Base-by-base conservation (phyloP, 345 rosid species). In the Hypericum androsaemum region DNA sequence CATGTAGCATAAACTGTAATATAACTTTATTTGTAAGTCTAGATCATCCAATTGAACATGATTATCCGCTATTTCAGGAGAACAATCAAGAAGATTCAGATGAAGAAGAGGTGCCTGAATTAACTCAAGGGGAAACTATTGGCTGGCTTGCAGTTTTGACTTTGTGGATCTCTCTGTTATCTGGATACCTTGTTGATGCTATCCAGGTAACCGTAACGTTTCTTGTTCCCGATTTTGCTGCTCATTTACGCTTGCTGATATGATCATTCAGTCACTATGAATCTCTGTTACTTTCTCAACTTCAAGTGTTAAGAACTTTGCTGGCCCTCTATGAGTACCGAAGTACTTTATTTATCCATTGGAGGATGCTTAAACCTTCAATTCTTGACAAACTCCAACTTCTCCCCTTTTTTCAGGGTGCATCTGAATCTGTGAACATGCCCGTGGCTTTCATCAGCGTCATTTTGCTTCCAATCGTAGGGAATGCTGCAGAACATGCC, bases 401-500 rank as follows among this genome's bases (percentile, higher is more conserved):
- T 45, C 32, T 61, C 2, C 14, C 0, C 58, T 8, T 46, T 16
- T 64, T 60, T 46, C 64, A 78, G 77, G 83, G 75, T 53, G 74
- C 83, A 50, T 69, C 80, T 7, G 64, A 16, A n/a, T 51, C 73
- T 7, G 57, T 66, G 71, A 75, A 72, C 52, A 62, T 74, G 35
- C 74, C 79, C 1, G 49, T 74, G 6, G 61, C 80, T 6, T 78
- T 78, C 64, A 74, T 72, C 35, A 78, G 83, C 13, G 80, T 78
- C 44, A 67, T 78, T 46, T 63, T 74, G 38, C 72, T 74, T 8
- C 83, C 80, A 13, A 74, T 78, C 11, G 74, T 78, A 46, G 80
- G 83, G 43, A 78, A 78, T 56, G 83, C 83, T 8, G 79, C 83
- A 52, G 79, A 78, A 58, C 83, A 78, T 62, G 77, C 80, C 9